Percentiles rank a stretch among this genome's conserved stretches.
Evolutionary conservation across 305 asterid genomes (phyloP).

Genomic region (Fraxinus dipetala): DNA sequence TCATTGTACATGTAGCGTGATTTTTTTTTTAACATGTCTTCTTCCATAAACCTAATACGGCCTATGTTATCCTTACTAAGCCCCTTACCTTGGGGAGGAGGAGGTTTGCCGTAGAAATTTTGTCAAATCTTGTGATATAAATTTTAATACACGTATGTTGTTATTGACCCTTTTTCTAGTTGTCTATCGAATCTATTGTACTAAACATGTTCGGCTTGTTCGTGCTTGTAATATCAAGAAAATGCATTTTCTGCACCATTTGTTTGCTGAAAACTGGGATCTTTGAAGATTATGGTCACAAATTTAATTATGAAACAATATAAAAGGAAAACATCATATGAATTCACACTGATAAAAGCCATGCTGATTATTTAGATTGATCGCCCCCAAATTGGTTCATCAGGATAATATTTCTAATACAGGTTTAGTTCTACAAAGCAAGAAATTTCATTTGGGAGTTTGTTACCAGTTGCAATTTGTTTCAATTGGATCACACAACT

Average conservation of each 20-base stretch:
- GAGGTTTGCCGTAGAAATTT: no score
- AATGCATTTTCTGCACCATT: neutral
- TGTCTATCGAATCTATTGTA: no score
- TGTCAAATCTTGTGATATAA: no score
- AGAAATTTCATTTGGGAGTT: neutral
- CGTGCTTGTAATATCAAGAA: no score
- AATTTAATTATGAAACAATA: no score
- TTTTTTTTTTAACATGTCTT: neutral
- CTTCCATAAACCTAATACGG: neutral
- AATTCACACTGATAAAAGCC: no score
- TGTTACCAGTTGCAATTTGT: neutral
- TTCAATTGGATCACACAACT: neutral
- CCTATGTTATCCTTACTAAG: no score
- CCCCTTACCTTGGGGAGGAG: no score
- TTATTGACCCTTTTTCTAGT: no score
- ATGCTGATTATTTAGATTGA: neutral
- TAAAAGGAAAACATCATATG: neutral
- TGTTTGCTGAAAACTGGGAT: neutral
- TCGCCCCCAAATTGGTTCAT: neutral
- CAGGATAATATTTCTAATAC: neutral
- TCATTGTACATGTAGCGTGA: no score
- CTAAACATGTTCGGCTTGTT: neutral
- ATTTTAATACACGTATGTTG: no score
- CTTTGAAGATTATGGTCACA: neutral
- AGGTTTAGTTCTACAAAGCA: neutral